Evolutionary conservation across 257 asterid genomes (phyloP), one percentile per base, ranked within the genome.

Genomic region (Linderniella brevidens): DNA sequence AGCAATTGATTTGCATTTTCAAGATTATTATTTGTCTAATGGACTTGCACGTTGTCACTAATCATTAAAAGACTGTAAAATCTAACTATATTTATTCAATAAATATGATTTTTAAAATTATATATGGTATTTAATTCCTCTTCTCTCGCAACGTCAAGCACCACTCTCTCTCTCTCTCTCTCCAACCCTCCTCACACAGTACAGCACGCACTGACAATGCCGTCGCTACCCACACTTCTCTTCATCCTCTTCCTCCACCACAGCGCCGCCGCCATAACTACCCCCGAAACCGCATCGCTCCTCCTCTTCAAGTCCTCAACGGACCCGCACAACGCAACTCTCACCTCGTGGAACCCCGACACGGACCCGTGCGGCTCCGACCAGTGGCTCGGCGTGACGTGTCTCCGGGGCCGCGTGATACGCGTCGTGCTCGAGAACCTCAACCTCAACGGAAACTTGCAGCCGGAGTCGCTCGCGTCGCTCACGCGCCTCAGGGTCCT

Each of bases 401-500:
- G 93, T 50, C 52, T 57, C 8, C 72, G 40, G 15, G 64, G 55
- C 64, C 67, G 81, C 3, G 84, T 80, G 15, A 55, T 62, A 20
- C 79, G 77, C 0, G 46, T 80, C 1, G 87, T 80, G 17, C 84
- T 80, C 4, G 81, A 80, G 39, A 57, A 52, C 4, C 37, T 64
- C 14, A 37, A 59, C 25, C 75, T 80, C 25, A 46, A 38, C 0
- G 73, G 73, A 49, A 38, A 71, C 0, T 44, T 71, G 32, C 32
- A 25, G 10, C 50, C 64, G 4, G 59, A 20, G 1, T 50, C 75
- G 7, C 58, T 80, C 12, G 36, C 75, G 1, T 54, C 57, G 1
- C 56, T 80, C 0, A 46, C 72, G 19, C 56, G 65, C 13, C 79
- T 80, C 19, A 61, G 88, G 5, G 63, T 74, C 8, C 71, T 80